These are phyloP conservation scores for Globisporangium mamillatum DNA, from an alignment of 352 stramenopile species.

Conservation along the genomic window DNA sequence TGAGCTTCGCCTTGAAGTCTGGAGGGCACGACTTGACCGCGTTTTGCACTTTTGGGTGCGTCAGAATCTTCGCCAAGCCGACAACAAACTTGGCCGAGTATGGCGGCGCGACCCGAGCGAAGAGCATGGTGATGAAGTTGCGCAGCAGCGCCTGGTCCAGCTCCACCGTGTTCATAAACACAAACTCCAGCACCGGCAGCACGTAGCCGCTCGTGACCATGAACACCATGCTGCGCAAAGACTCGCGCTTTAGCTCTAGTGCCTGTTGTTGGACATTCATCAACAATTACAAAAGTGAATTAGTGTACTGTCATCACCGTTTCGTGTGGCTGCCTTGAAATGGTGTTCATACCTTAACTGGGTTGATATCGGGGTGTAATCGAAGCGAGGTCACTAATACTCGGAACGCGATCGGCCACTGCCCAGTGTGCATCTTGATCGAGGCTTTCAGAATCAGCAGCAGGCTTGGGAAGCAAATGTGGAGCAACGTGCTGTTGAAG, in stretches of 20 bases:
- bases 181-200: conserved; percentile 79
- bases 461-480: conserved; percentile 84
- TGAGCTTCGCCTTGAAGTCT: conserved; percentile 77
- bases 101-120: conserved; percentile 65
- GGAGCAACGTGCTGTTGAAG: conserved; percentile 80
- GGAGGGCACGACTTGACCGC: conserved; percentile 75
- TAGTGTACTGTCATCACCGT: not conserved
- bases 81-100: conserved; percentile 78
- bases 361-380: conserved; percentile 76
- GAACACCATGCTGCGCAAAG: conserved; percentile 82
- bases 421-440: conserved; percentile 70
- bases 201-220: conserved; percentile 88
- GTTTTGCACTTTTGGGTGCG: conserved; percentile 82
- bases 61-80: conserved; percentile 69
- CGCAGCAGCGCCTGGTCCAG: conserved; percentile 81
- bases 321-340: not conserved
- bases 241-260: conserved; percentile 81
- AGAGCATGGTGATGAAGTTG: conserved; percentile 84
- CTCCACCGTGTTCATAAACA: conserved; percentile 74
- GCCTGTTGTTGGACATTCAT: conserved; percentile 22
- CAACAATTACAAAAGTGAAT: not conserved
- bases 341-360: conserved; percentile 54
- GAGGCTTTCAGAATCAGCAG: conserved; percentile 74
- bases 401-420: conserved; percentile 82
- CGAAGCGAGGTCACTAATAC: conserved; percentile 76